Conservation (phyloP, 169 alveolate species). For the Eimeria praecox region DNA sequence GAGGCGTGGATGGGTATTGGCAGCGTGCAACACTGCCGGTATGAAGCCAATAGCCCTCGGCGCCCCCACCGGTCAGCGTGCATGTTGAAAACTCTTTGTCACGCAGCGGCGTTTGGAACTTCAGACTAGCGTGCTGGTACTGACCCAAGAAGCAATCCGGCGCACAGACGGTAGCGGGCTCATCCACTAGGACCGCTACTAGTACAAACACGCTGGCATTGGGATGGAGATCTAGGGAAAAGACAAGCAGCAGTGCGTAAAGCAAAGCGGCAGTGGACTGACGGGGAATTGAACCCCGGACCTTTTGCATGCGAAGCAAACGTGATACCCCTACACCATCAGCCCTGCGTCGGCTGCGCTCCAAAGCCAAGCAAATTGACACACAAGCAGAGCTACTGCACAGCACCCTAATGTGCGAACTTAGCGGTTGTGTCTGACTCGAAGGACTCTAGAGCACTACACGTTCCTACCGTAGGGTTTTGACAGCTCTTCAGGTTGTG, state of each 20-base stretch:
- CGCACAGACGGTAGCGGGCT: no score
- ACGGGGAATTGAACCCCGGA: constrained; percentile 98
- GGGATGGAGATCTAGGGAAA: not conserved
- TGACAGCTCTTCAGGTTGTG: not conserved
- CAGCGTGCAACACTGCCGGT: not conserved
- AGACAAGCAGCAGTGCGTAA: not conserved
- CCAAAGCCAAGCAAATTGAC: not conserved
- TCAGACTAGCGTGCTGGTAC: not conserved
- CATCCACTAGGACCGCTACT: not conserved
- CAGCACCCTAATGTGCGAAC: not conserved
- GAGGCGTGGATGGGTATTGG: no score
- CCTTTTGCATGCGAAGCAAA: constrained; percentile 98
- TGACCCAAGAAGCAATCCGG: not conserved
- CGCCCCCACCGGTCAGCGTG: not conserved
- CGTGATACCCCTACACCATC: constrained; percentile 98
- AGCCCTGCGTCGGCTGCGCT: constrained; percentile 85
- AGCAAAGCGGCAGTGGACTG: constrained; percentile 86
- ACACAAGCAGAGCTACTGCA: not conserved
- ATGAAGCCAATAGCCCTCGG: not conserved
- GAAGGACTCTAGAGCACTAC: not conserved
- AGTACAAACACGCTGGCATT: not conserved
- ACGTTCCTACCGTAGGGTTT: not conserved
- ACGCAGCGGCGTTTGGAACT: not conserved
- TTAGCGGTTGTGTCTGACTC: not conserved
- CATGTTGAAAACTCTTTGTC: not conserved